Conservation (phyloP, 1,139 yeast genomes). For the Yamadazyma oceani region DNA sequence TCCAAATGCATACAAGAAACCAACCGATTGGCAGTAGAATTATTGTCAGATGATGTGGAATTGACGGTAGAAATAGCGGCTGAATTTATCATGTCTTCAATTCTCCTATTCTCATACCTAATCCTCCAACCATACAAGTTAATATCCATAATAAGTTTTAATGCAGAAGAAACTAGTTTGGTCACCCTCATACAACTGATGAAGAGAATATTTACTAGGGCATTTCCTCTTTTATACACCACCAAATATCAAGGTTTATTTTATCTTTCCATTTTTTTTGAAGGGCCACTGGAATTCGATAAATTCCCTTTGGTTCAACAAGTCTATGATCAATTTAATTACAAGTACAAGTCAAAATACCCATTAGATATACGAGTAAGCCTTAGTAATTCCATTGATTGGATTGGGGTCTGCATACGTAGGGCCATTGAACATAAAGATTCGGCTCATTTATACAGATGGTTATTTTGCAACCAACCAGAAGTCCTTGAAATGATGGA, state of each 20-base stretch:
- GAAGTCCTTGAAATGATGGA: conserved; percentile 17
- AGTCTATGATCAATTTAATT: not conserved
- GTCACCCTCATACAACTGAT: conserved; percentile 6
- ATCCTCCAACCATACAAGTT: conserved; percentile 29
- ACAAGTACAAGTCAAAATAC: not conserved
- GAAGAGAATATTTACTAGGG: not conserved
- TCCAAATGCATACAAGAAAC: not conserved
- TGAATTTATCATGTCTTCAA: conserved; percentile 21
- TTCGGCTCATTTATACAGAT: conserved; percentile 21
- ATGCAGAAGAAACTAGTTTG: conserved; percentile 7
- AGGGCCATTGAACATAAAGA: conserved; percentile 8
- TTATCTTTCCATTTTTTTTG: conserved; percentile 1
- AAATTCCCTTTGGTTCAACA: not conserved
- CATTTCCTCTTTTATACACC: conserved; percentile 5
- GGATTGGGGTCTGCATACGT: conserved; percentile 11
- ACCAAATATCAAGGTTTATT: conserved; percentile 3
- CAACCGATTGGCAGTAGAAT: not conserved
- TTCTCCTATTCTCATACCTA: conserved; percentile 26
- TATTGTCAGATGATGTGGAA: not conserved
- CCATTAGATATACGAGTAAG: not conserved
- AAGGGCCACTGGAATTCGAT: conserved; percentile 1
- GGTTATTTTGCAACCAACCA: conserved; percentile 21
- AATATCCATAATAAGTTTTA: conserved; percentile 21
- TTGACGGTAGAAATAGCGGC: conserved; percentile 8
- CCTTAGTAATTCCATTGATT: not conserved